Base-by-base conservation (phyloP, 2,329 filamentous ascomycete genomes). In the Botrytis fabae region DNA sequence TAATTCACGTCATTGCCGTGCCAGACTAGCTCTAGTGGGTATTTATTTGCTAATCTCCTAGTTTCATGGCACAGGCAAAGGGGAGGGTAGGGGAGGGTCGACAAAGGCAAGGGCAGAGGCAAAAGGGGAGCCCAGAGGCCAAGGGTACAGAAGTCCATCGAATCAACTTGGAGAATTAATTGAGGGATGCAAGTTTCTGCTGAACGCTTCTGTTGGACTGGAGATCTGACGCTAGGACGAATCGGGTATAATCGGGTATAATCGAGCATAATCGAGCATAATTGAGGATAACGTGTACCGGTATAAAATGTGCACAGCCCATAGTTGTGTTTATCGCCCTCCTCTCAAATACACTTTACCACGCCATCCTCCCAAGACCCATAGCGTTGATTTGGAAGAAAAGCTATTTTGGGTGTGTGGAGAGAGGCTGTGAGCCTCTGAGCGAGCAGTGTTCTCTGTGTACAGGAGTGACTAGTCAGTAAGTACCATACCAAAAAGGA, bases 1-100 rank as follows among this genome's bases (percentile, higher is more conserved):
- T 25, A 22, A 61, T 38, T 61, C 59, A 40, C 59, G 59, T 61
- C 59, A 61, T 35, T 57, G 51, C 51, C 51, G 51, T 57, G 51
- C 51, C 51, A n/a, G 48, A 54, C 25, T n/a, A 54, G 16, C 12
- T 54, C n/a, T n/a, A n/a, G 25, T 54, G 25, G 48, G 25, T 16
- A 54, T 57, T 32, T 16, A 54, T 57, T 32, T 8, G 18, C 14
- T 57, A 28, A 60, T 54, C 48, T 54, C 48, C 48, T 54, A n/a
- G 48, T 54, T n/a, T 54, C 25, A 54, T n/a, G 48, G 48, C 48
- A n/a, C 14, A n/a, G 48, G 48, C 25, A 16, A 35, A 35, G 35
- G 35, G 4, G 5, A 35, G 35, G 35, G 35, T 6, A 32, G 32
- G 32, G 32, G 0, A 2, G 32, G 32, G 32, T 32, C 32, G 32